Evolutionary conservation across 345 rosid species (phyloP), one percentile per base, ranked within the genome.

Genomic region (Kandelia obovata): DNA sequence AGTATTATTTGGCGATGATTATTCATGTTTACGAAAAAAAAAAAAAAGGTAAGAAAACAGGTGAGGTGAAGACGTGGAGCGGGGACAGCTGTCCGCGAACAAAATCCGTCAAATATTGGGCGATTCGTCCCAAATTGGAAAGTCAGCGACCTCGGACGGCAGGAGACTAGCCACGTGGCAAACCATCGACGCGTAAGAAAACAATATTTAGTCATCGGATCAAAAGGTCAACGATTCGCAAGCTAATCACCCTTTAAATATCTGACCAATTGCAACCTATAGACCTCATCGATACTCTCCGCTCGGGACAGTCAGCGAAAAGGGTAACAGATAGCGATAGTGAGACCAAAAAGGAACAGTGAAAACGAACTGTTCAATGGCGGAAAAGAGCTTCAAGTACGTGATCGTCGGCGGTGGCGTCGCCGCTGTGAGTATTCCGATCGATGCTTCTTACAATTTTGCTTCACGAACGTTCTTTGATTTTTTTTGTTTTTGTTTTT

Each of bases 331-430:
- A 23, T 35, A 57, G 43, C 20, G 28, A 32, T 25, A 2, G 2
- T 31, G 19, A 30, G 47, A 5, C 10, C 4, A 13, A 10, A 37
- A 27, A 6, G 2, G 2, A 1, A 15, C 19, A 28, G 19, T 13
- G 49, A 43, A 43, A 43, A 43, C 31, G 19, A 34, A 20, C 47
- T 43, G 34, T 26, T 71, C 79, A 69, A 83, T 92, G 96, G 93
- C 91, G 57, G 93, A 76, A 80, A 92, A 85, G 81, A 80, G 83
- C 79, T 95, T 92, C 72, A 90, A 95, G 72, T 95, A 92, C 84
- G 91, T 88, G 77, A 90, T 95, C 81, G 76, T 90, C 59, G 99
- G 99, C 53, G 99, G 99, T 37, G 99, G 99, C 28, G 97, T 95
- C 59, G 76, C 99, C 0, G 99, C 96, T 20, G 92, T 88, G 68